phyloP scores from a whole-genome alignment of 352 stramenopile genomes.

The Nothophytophthora sp. region DNA sequence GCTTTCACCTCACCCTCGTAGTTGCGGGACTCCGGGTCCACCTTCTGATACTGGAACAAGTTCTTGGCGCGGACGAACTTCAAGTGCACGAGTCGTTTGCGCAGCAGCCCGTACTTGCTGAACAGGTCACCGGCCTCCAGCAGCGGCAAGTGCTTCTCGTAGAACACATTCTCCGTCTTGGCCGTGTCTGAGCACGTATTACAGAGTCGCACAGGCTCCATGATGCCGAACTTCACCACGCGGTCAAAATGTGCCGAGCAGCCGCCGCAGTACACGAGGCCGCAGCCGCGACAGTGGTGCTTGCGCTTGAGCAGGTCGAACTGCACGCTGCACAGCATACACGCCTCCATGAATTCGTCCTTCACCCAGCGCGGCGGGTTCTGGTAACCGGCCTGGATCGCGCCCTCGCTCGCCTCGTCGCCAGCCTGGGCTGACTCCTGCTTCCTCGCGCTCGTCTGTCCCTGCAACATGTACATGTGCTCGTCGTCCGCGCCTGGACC shows the following conservation, averaged over 20 bases:
- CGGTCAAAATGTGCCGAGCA: conserved; percentile 53
- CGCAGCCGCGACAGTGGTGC: conserved; percentile 67
- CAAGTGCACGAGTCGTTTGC: conserved; percentile 56
- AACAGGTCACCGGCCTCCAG: conserved; percentile 64
- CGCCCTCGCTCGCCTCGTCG: no score
- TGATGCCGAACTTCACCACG: conserved; percentile 67
- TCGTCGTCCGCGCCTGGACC: conserved; percentile 26
- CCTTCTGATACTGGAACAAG: conserved; percentile 76
- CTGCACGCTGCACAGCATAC: conserved; percentile 39
- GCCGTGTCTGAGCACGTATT: conserved; percentile 39
- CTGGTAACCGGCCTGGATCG: conserved; percentile 44
- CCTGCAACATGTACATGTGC: conserved; percentile 39
- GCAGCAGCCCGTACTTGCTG: conserved; percentile 67
- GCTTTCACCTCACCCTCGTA: conserved; percentile 60
- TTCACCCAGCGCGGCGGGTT: conserved; percentile 60
- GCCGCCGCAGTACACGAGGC: conserved; percentile 53
- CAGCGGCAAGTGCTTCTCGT: conserved; percentile 60
- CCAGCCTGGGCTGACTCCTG: conserved; percentile 13
- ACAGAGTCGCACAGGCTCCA: conserved; percentile 64
- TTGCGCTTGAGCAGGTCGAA: conserved; percentile 74
- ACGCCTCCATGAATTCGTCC: conserved; percentile 53
- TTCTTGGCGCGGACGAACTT: conserved; percentile 60
- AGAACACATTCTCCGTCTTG: conserved; percentile 62
- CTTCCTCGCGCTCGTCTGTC: conserved; percentile 2
- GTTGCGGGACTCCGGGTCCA: conserved; percentile 47